phyloP scores from a whole-genome alignment of 2,329 filamentous ascomycete species.

The Aspergillus vadensis region DNA sequence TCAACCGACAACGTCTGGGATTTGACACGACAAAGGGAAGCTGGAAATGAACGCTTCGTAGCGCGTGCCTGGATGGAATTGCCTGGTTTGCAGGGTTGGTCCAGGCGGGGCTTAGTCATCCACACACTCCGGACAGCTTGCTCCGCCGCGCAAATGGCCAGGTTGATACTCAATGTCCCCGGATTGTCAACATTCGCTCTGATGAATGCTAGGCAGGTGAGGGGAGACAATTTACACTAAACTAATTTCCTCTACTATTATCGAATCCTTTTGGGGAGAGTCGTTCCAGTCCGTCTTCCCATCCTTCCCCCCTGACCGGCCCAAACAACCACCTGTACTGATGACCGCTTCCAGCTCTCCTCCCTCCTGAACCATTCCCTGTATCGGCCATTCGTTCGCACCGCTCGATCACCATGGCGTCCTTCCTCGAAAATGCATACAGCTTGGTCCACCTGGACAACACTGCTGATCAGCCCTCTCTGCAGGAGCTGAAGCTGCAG shows the following conservation, averaged over 20 bases:
- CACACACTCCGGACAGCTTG: constrained; percentile 45
- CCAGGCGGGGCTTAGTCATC: constrained; percentile 45
- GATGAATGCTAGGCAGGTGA: constrained; percentile 42
- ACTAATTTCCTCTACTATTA: constrained; percentile 28
- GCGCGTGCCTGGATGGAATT: constrained; percentile 13
- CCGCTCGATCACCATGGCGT: constrained; percentile 70
- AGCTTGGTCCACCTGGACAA: constrained; percentile 98
- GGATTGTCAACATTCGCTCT: constrained; percentile 36
- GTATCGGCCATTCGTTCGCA: constrained; percentile 22
- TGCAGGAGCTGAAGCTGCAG: constrained; percentile 89
- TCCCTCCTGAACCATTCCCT: constrained; percentile 29
- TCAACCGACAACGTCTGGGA: constrained; percentile 9
- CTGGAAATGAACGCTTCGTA: constrained; percentile 7
- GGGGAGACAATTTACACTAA: constrained; percentile 36
- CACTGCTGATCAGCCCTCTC: constrained; percentile 82
- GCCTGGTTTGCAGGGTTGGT: constrained; percentile 21
- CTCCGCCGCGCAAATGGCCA: constrained; percentile 45
- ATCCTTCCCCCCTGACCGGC: constrained; percentile 17
- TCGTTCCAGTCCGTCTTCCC: constrained; percentile 28
- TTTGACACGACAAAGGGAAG: constrained; percentile 12
- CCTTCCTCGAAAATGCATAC: constrained; percentile 92
- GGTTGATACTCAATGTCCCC: constrained; percentile 38
- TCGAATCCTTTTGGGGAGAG: constrained; percentile 29
- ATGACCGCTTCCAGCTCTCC: constrained; percentile 34
- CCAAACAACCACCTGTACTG: constrained; percentile 36